Percentiles rank a stretch among this genome's conserved stretches.
phyloP scores from a whole-genome alignment of 192 early-diverging fungal genomes.

The Jimgerdemannia flammicorona region DNA sequence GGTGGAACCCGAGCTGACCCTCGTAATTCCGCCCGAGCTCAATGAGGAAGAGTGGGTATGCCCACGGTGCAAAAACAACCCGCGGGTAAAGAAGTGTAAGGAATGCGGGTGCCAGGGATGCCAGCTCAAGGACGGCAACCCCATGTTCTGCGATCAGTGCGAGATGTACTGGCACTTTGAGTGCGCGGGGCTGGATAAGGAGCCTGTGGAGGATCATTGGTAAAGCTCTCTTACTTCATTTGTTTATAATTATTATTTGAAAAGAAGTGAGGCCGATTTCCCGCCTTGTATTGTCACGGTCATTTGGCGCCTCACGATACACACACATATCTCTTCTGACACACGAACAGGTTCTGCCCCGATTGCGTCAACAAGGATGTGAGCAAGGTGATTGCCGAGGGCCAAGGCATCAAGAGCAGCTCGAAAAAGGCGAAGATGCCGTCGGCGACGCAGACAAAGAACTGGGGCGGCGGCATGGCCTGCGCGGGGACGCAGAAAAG shows the following conservation, averaged over 20 bases:
- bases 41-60: slow-evolving; percentile 1
- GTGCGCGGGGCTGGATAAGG: slow-evolving; percentile 35
- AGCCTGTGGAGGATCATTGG: slow-evolving; percentile 34
- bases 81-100: slow-evolving; percentile 22
- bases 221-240: slow-evolving; percentile 19
- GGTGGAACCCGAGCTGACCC: not conserved
- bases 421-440: slow-evolving; percentile 44
- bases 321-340: too few relatives aligned
- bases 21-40: not conserved
- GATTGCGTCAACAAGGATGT: slow-evolving; percentile 41
- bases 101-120: slow-evolving; percentile 51
- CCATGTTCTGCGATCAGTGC: slow-evolving; percentile 59
- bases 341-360: slow-evolving; percentile 30
- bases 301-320: not conserved
- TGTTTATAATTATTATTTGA: not conserved
- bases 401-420: slow-evolving; percentile 29
- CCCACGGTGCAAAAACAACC: slow-evolving; percentile 8
- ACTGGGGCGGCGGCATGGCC: slow-evolving; percentile 55
- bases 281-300: slow-evolving; percentile 5
- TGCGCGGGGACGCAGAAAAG: slow-evolving; percentile 31
- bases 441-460: slow-evolving; percentile 46
- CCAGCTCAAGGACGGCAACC: slow-evolving; percentile 47
- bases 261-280: not conserved
- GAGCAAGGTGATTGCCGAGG: slow-evolving; percentile 28
- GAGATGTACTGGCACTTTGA: slow-evolving; percentile 49